Evolutionary conservation across 306 rosid species (phyloP).

Genomic region (Castanea sativa): DNA sequence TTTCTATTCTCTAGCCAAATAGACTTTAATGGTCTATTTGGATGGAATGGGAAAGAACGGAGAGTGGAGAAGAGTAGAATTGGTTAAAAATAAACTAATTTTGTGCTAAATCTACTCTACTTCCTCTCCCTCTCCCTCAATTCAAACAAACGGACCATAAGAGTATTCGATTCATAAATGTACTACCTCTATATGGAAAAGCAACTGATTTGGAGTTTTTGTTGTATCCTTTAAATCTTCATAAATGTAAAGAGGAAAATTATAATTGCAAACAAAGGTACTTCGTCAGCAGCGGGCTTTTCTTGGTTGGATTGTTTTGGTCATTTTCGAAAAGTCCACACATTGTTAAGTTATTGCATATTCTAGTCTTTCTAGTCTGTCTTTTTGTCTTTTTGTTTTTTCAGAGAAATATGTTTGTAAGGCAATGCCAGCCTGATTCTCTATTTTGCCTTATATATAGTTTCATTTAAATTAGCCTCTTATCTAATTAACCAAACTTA

Average conservation of each 20-base stretch:
- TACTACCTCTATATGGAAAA: no score
- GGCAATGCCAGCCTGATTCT: conserved; percentile 22
- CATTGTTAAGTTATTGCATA: conserved; percentile 29
- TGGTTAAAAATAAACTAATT: no score
- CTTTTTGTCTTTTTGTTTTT: conserved; percentile 22
- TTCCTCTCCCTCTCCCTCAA: no score
- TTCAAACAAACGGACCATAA: no score
- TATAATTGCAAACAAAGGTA: conserved; percentile 38
- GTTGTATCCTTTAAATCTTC: conserved; percentile 6
- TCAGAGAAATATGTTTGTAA: conserved; percentile 11
- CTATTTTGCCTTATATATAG: neutral
- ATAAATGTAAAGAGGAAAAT: neutral
- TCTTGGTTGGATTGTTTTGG: conserved; percentile 38
- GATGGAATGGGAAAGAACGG: no score
- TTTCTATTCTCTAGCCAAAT: no score
- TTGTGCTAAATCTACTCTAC: no score
- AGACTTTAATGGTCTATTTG: no score
- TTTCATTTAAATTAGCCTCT: neutral
- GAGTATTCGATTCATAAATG: no score
- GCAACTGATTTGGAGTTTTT: neutral
- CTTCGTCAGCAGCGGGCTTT: conserved; percentile 41
- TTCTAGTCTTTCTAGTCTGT: conserved; percentile 36
- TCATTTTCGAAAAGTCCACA: conserved; percentile 53
- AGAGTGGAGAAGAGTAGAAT: no score
- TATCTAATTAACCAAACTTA: conserved; percentile 18